Evolutionary conservation across 73 alveolate species (phyloP), one percentile per base, ranked within the genome.

Genomic region (Paramecium caudatum): DNA sequence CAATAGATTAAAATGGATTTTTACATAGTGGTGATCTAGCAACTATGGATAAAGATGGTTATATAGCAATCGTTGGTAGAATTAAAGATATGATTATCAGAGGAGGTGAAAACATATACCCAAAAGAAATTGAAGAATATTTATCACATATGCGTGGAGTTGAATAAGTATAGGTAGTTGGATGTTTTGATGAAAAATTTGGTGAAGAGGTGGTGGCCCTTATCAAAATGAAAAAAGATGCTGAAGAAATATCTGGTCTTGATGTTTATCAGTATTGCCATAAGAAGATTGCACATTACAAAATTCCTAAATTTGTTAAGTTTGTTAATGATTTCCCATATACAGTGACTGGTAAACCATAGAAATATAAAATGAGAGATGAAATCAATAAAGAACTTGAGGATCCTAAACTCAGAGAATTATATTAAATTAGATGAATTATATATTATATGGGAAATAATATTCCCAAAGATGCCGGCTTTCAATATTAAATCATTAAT

Each of bases 51-150:
- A 95, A 96, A 19, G 93, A 93, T 15, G 99, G 98, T 32, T 96
- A 47, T 84, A 19, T 96, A 61, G 78, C 91, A 36, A 94, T 96
- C 5, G 94, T 94, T 36, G 99, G 99, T 23, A 96, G 99, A 69
- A 69, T 91, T 30, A 93, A 95, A 80, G 99, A 96, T 80, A 90
- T 96, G 96, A 95, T 96, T 36, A 95, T 96, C 0, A 93, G 99
- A 49, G 99, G 99, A 2, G 99, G 99, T 4, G 99, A 96, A 61
- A 96, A 96, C 55, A 91, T 96, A 17, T 96, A 85, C 86, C 99
- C 99, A 10, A 91, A 69, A 32, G 99, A 96, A 63, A 82, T 96
- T 30, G 99, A 96, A 80, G 96, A 93, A 13, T 92, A 41, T 82
- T 82, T 96, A 50, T 37, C 63, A 68, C 82, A 82, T n/a, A 96